Evolutionary conservation across 2,329 filamentous ascomycete genomes (phyloP).

Genomic region (Botrytis cinerea): DNA sequence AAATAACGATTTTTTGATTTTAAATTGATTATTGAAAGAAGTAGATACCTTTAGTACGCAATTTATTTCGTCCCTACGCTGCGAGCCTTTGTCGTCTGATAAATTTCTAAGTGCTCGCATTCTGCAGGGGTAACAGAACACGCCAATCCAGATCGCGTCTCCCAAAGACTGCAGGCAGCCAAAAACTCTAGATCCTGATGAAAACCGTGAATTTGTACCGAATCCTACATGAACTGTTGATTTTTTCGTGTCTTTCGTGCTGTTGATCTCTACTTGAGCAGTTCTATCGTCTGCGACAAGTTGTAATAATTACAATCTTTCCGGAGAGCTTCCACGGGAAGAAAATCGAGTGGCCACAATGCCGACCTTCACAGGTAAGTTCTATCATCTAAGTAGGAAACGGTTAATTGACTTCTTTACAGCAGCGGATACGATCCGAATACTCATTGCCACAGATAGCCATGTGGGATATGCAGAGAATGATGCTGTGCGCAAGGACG

Average conservation of each 20-base stretch:
- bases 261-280: background rate
- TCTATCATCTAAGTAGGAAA: background rate
- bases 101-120: constrained; percentile 20
- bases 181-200: background rate
- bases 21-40: background rate
- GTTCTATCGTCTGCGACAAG: background rate
- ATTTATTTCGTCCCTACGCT: background rate
- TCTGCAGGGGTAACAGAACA: constrained; percentile 28
- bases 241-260: constrained; percentile 13
- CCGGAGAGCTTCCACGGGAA: background rate
- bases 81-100: constrained; percentile 13
- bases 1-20: background rate
- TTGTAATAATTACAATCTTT: background rate
- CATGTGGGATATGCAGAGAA: constrained; percentile 97
- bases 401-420: constrained; percentile 22
- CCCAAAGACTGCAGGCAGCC: constrained; percentile 23
- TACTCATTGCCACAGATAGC: constrained; percentile 92
- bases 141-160: constrained; percentile 33
- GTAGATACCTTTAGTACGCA: background rate
- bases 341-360: constrained; percentile 29
- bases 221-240: background rate
- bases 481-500: constrained; percentile 90
- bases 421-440: constrained; percentile 80
- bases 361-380: constrained; percentile 34
- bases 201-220: background rate